These are phyloP conservation scores for Silene uniflora DNA, from an alignment of 148 eudicot species.

Conservation along the genomic window DNA sequence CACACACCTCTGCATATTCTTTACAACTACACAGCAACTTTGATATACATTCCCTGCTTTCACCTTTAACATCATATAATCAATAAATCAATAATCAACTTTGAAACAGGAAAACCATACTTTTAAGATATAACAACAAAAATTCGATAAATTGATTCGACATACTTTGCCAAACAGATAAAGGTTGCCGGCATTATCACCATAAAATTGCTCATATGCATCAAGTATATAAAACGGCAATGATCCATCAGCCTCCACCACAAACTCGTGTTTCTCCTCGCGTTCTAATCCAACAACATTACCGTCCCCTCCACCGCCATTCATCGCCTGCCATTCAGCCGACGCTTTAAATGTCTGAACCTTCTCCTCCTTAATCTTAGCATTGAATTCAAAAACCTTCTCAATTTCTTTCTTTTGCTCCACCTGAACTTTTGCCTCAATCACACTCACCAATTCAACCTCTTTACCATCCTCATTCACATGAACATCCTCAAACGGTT, in stretches of 20 bases:
- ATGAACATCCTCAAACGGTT: slow-evolving; percentile 17
- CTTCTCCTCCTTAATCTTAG: slow-evolving; percentile 63
- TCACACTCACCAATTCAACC: slow-evolving; percentile 21
- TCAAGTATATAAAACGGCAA: slow-evolving; percentile 82
- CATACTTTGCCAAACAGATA: slow-evolving; percentile 96
- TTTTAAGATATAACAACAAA: slow-evolving; percentile 2
- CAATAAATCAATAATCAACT: slow-evolving; percentile 19
- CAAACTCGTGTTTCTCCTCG: slow-evolving; percentile 62
- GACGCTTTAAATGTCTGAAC: slow-evolving; percentile 54
- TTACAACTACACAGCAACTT: slow-evolving; percentile 87
- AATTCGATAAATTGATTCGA: neutral
- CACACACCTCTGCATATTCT: slow-evolving; percentile 92
- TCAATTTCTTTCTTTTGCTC: slow-evolving; percentile 30
- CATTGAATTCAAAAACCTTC: slow-evolving; percentile 54
- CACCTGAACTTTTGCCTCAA: slow-evolving; percentile 31
- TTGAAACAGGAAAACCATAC: neutral
- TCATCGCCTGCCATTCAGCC: slow-evolving; percentile 59
- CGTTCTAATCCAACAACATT: slow-evolving; percentile 22
- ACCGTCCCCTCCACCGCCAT: slow-evolving; percentile 36
- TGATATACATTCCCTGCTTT: slow-evolving; percentile 67
- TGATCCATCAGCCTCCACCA: slow-evolving; percentile 69
- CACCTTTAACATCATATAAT: slow-evolving; percentile 47
- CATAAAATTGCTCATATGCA: slow-evolving; percentile 74
- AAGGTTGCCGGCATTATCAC: slow-evolving; percentile 65
- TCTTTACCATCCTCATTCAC: slow-evolving; percentile 17